Conservation (phyloP, 2,329 filamentous ascomycete species). For the Acrocalymma vagum region DNA sequence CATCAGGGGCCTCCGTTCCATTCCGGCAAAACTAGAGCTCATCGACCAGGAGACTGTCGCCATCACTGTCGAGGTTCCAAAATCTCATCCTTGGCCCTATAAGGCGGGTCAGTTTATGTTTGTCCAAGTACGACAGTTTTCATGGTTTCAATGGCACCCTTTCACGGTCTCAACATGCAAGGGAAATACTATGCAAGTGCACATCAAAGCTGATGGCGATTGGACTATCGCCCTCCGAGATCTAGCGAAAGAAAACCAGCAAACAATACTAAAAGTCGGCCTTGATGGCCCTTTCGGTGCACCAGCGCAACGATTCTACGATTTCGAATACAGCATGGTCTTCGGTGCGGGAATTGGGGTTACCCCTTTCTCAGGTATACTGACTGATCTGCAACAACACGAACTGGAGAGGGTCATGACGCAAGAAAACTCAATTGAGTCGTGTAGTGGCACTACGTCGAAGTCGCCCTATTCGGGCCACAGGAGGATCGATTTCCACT, state of each 20-base stretch:
- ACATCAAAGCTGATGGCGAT: constrained; percentile 67
- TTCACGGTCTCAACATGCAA: constrained; percentile 67
- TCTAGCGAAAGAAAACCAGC: constrained; percentile 48
- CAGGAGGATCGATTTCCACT: constrained; percentile 67
- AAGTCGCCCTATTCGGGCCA: constrained; percentile 47
- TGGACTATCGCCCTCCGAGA: constrained; percentile 61
- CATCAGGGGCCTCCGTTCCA: constrained; percentile 56
- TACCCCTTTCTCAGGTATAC: constrained; percentile 65
- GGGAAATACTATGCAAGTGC: constrained; percentile 61
- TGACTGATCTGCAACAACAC: constrained; percentile 61
- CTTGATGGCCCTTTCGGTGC: constrained; percentile 67
- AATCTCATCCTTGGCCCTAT: constrained; percentile 60
- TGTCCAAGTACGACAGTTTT: constrained; percentile 62
- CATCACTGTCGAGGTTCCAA: constrained; percentile 59
- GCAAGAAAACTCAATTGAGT: constrained; percentile 17
- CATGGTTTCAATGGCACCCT: constrained; percentile 66
- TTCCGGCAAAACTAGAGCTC: constrained; percentile 58
- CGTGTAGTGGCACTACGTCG: constrained; percentile 11
- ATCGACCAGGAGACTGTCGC: constrained; percentile 63
- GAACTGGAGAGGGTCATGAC: constrained; percentile 47
- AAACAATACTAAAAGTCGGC: constrained; percentile 57
- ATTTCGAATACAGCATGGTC: constrained; percentile 65
- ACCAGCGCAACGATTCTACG: constrained; percentile 66
- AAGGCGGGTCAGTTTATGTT: constrained; percentile 67
- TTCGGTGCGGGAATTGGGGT: constrained; percentile 67